Conservation (phyloP, 2,329 filamentous ascomycete genomes). For the Monosporascus sp. region DNA sequence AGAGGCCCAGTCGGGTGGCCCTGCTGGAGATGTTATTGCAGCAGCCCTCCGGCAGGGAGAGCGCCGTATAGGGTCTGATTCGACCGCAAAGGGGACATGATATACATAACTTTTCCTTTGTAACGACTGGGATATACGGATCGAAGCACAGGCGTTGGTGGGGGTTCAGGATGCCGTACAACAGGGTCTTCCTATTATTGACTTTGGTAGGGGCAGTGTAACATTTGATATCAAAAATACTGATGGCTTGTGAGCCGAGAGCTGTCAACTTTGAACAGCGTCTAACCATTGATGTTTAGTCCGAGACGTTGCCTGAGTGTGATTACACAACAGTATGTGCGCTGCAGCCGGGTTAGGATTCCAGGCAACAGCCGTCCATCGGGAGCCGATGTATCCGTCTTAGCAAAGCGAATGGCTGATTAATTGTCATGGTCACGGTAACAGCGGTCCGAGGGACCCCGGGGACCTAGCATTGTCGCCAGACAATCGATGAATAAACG, state of each 20-base stretch:
- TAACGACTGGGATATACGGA: background rate
- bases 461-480: too few relatives aligned
- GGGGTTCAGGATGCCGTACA: background rate
- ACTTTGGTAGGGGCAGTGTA: background rate
- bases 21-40: conserved; percentile 9
- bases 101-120: background rate
- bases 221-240: background rate
- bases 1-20: conserved; percentile 21
- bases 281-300: background rate
- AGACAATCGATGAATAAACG: too few relatives aligned
- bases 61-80: background rate
- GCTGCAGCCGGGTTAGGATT: background rate
- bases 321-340: background rate
- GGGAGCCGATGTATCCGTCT: background rate
- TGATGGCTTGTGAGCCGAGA: background rate
- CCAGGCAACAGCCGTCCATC: background rate
- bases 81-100: background rate
- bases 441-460: background rate
- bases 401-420: background rate
- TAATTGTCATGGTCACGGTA: background rate
- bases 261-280: background rate
- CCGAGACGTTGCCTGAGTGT: background rate
- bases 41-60: background rate
- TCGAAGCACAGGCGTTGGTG: background rate
- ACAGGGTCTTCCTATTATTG: background rate